phyloP scores from a whole-genome alignment of 2,329 filamentous ascomycete species.

The Xylariaceae sp. region DNA sequence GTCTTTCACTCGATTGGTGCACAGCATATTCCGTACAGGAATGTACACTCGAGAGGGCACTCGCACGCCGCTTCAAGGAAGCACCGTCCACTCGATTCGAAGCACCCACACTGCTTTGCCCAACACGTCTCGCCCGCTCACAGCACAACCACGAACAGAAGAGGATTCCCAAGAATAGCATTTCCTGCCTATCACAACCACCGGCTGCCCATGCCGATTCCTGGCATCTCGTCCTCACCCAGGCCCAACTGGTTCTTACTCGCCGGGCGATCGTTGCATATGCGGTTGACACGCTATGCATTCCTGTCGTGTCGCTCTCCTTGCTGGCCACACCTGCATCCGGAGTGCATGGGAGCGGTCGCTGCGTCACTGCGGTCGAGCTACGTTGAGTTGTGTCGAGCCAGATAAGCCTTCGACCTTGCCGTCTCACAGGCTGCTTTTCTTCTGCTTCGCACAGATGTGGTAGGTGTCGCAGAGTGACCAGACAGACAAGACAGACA shows the following conservation, averaged over 20 bases:
- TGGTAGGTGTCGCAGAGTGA: neutral
- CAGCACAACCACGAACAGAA: conserved; percentile 12
- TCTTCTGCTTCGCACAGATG: neutral
- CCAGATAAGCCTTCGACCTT: conserved; percentile 11
- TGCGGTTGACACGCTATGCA: conserved; percentile 25
- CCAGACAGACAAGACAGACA: too few relatives aligned
- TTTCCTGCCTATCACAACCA: conserved; percentile 23
- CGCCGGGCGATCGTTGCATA: conserved; percentile 35
- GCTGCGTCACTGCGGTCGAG: conserved; percentile 16
- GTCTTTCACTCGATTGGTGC: neutral
- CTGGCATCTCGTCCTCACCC: conserved; percentile 16
- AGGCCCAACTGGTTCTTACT: conserved; percentile 19
- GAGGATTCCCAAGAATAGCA: conserved; percentile 14
- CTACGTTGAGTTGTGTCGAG: conserved; percentile 15
- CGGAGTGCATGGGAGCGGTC: conserved; percentile 27
- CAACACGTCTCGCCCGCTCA: conserved; percentile 24
- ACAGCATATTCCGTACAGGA: neutral
- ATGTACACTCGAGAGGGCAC: neutral
- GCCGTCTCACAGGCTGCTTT: neutral
- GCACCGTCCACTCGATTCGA: conserved; percentile 25
- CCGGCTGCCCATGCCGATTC: conserved; percentile 16
- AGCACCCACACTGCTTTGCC: conserved; percentile 24
- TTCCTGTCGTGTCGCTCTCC: conserved; percentile 33
- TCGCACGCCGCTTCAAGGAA: conserved; percentile 21
- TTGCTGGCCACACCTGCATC: conserved; percentile 32